Evolutionary conservation across 176 grass and related monocot species (phyloP).

Genomic region (Elaeis guineensis): DNA sequence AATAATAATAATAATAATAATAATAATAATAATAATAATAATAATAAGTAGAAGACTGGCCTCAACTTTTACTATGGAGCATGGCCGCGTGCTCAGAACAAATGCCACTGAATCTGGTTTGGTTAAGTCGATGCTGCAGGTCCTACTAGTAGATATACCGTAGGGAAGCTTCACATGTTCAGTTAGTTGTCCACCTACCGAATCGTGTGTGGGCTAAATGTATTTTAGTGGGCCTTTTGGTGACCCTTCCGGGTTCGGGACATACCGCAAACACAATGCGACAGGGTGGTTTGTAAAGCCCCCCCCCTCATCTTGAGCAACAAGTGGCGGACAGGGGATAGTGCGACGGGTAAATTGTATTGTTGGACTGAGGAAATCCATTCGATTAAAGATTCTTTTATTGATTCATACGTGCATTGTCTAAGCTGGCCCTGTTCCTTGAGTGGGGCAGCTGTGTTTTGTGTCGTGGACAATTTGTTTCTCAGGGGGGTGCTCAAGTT

Average conservation of each 20-base stretch:
- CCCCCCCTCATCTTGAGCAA: background rate
- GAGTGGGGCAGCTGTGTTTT: too few species aligned
- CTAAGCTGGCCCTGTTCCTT: too few species aligned
- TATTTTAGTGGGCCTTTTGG: background rate
- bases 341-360: background rate
- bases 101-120: background rate
- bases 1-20: too few species aligned
- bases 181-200: background rate
- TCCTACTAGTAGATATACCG: background rate
- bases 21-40: too few species aligned
- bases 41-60: too few species aligned
- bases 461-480: too few species aligned
- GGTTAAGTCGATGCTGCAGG: background rate
- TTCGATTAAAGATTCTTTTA: background rate
- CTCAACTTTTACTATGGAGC: too few species aligned
- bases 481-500: too few species aligned
- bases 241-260: background rate
- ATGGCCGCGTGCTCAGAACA: background rate
- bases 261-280: background rate
- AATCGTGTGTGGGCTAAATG: background rate
- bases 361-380: background rate
- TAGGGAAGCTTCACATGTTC: background rate
- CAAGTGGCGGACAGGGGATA: background rate
- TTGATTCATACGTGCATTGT: too few species aligned
- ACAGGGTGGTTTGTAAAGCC: too few species aligned